These are phyloP conservation scores for Pythium plurisporium DNA, from an alignment of 352 stramenopile species.

Conservation along the genomic window DNA sequence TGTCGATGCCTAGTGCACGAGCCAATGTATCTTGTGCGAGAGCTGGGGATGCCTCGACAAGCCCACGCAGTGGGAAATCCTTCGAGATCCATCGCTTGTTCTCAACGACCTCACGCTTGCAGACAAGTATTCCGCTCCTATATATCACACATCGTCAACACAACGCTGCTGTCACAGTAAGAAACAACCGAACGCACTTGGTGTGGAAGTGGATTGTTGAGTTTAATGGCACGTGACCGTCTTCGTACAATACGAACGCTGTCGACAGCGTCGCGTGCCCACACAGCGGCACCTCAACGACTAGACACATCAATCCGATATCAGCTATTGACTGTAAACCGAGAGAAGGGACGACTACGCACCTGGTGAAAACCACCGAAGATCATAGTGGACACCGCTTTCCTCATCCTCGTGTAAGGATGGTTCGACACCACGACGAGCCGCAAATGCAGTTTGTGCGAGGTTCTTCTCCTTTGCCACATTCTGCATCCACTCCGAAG, in stretches of 20 bases:
- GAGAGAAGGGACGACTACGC: slow-evolving; percentile 3
- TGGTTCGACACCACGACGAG: not conserved
- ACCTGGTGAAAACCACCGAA: slow-evolving; percentile 68
- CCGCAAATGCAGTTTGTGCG: slow-evolving; percentile 88
- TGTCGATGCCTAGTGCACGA: slow-evolving; percentile 11
- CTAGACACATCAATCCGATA: slow-evolving; percentile 13
- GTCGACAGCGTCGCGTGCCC: slow-evolving; percentile 90
- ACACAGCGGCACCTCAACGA: slow-evolving; percentile 83
- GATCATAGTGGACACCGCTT: slow-evolving; percentile 31
- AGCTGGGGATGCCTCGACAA: slow-evolving; percentile 2
- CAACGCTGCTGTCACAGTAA: not conserved
- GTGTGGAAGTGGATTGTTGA: slow-evolving; percentile 72
- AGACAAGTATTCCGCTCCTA: slow-evolving; percentile 48
- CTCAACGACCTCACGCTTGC: slow-evolving; percentile 23
- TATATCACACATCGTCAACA: not conserved
- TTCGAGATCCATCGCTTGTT: slow-evolving; percentile 43
- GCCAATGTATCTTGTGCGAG: slow-evolving; percentile 18
- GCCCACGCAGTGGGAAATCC: slow-evolving; percentile 45
- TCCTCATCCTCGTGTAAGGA: not conserved
- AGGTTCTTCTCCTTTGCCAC: slow-evolving; percentile 92
- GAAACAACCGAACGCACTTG: slow-evolving; percentile 21
- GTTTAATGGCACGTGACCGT: slow-evolving; percentile 27
- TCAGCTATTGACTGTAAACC: not conserved
- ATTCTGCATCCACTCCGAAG: slow-evolving; percentile 48
- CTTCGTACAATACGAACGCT: slow-evolving; percentile 72